Conservation (phyloP, 441 rosid genomes). For the Eutrema salsugineum region DNA sequence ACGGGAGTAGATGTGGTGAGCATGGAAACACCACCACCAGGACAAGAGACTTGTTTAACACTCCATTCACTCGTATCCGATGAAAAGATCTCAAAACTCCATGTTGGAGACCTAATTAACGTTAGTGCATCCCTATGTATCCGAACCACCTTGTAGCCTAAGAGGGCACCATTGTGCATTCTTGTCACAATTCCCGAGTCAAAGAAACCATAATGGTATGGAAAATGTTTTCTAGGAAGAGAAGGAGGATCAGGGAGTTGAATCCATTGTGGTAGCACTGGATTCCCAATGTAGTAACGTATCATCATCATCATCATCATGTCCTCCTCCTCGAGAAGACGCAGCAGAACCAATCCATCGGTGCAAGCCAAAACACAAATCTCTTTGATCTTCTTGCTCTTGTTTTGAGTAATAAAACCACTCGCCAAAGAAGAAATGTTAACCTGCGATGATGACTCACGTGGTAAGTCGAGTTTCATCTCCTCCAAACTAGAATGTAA, state of each 20-base stretch:
- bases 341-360: background rate
- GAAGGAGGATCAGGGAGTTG: background rate
- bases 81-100: background rate
- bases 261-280: conserved; percentile 3
- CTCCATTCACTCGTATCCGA: background rate
- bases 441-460: background rate
- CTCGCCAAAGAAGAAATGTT: background rate
- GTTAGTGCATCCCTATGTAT: no score
- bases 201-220: no score
- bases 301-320: background rate
- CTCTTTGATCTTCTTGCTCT: background rate
- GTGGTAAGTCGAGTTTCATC: background rate
- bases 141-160: no score
- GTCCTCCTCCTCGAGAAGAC: background rate
- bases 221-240: no score
- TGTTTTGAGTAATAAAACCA: background rate
- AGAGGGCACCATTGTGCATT: no score
- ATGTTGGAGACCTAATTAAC: background rate
- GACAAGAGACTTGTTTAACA: background rate
- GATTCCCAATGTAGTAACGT: background rate
- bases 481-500: background rate
- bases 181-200: no score
- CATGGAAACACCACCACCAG: background rate
- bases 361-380: background rate
- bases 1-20: background rate